Conservation (phyloP, 2,329 filamentous ascomycete genomes). For the Aschersonia sp. region DNA sequence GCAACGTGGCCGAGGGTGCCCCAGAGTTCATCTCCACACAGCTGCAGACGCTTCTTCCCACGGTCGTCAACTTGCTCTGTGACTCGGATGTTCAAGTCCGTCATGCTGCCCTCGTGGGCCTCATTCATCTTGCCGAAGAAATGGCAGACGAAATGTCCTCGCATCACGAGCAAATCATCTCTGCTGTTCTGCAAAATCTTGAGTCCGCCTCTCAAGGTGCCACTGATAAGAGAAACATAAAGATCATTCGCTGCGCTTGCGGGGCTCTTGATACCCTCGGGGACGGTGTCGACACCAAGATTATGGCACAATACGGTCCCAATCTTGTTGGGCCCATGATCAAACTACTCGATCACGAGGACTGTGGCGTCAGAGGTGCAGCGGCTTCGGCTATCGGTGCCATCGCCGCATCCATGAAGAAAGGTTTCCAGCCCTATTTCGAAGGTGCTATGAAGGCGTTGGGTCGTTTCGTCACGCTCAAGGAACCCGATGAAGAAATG, state of each 20-base stretch:
- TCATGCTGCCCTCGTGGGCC: constrained; percentile 72
- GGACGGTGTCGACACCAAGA: constrained; percentile 63
- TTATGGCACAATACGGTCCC: constrained; percentile 68
- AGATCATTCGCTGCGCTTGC: constrained; percentile 81
- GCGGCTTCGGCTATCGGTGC: constrained; percentile 83
- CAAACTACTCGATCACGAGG: constrained; percentile 67
- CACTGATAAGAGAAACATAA: constrained; percentile 59
- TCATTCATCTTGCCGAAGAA: constrained; percentile 85
- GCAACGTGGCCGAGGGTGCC: constrained; percentile 89
- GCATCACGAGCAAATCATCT: constrained; percentile 74
- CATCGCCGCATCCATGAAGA: constrained; percentile 72
- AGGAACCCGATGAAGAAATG: constrained; percentile 79
- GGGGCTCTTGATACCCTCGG: constrained; percentile 85
- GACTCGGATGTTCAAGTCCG: constrained; percentile 77
- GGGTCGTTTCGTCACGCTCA: constrained; percentile 68
- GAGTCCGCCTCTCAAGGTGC: constrained; percentile 61
- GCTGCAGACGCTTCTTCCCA: constrained; percentile 70
- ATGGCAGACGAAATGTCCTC: constrained; percentile 79
- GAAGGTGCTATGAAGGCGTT: constrained; percentile 81
- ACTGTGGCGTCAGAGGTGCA: constrained; percentile 79
- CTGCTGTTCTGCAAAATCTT: constrained; percentile 75
- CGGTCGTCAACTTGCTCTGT: constrained; percentile 68
- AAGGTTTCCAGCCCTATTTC: constrained; percentile 82
- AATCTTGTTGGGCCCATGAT: constrained; percentile 77
- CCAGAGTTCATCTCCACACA: constrained; percentile 96